Evolutionary conservation across 2,329 filamentous ascomycete genomes (phyloP).

Genomic region (Zymoseptoria ardabiliae): DNA sequence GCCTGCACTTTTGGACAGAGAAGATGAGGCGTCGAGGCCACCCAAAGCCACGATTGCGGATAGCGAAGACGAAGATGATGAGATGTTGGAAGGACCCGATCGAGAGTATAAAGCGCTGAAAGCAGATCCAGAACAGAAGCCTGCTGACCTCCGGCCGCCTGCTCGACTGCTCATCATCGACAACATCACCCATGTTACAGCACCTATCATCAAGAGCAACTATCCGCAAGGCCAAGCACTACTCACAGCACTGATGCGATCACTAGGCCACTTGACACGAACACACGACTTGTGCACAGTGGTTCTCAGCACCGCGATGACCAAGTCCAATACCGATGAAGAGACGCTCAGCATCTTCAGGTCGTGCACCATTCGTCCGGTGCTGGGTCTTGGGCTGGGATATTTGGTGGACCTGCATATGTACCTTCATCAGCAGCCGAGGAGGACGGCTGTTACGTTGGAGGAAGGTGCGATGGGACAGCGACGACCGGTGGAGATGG

Average conservation of each 20-base stretch:
- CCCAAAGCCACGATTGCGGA: slow-evolving; percentile 27
- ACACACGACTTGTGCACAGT: slow-evolving; percentile 32
- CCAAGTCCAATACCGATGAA: slow-evolving; percentile 11
- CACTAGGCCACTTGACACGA: slow-evolving; percentile 34
- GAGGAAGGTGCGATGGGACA: slow-evolving; percentile 19
- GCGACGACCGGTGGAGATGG: slow-evolving; percentile 17
- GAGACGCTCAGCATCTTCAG: slow-evolving; percentile 36
- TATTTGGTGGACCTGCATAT: slow-evolving; percentile 36
- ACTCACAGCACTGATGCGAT: slow-evolving; percentile 35
- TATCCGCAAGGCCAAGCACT: slow-evolving; percentile 33
- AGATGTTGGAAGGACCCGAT: slow-evolving; percentile 31
- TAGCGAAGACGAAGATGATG: slow-evolving; percentile 32
- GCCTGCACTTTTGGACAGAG: not conserved
- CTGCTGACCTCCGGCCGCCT: not conserved
- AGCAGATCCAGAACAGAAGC: not conserved
- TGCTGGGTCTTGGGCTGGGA: slow-evolving; percentile 32
- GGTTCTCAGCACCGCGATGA: slow-evolving; percentile 7
- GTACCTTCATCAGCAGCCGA: slow-evolving; percentile 32
- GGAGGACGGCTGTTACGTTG: slow-evolving; percentile 28
- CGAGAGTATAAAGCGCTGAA: not conserved
- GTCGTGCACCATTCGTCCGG: slow-evolving; percentile 31
- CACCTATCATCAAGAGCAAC: slow-evolving; percentile 24
- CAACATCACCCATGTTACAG: slow-evolving; percentile 22
- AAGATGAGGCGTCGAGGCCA: not conserved
- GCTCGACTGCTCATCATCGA: slow-evolving; percentile 21